phyloP scores from a whole-genome alignment of 495 filamentous ascomycete genomes.

The Penicillium arizonense region DNA sequence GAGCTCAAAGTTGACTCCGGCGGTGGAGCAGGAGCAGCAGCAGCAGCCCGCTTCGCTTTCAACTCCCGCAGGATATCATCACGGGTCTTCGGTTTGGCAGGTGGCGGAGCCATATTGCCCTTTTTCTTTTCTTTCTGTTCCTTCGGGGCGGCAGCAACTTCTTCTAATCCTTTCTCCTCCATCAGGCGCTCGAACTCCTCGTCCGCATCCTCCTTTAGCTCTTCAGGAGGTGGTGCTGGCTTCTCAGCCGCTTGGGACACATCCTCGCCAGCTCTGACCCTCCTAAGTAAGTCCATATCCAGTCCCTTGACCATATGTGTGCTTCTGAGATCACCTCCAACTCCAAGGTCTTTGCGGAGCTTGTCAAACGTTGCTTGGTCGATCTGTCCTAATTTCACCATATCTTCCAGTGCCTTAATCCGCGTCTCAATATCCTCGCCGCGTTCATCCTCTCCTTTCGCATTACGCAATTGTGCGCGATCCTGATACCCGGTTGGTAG shows the following conservation, averaged over 20 bases:
- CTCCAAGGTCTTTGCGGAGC: conserved; percentile 65
- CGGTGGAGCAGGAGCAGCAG: conserved; percentile 51
- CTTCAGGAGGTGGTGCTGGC: conserved; percentile 2
- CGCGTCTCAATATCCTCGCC: conserved; percentile 54
- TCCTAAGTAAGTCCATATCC: conserved; percentile 77
- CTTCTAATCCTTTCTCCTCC: conserved; percentile 60
- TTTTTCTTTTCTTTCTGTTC: conserved; percentile 69
- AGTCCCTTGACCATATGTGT: conserved; percentile 91
- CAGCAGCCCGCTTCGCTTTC: conserved; percentile 65
- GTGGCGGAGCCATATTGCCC: conserved; percentile 68
- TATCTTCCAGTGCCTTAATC: conserved; percentile 76
- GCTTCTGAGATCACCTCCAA: conserved; percentile 75
- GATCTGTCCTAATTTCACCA: conserved; percentile 80
- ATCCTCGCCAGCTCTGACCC: conserved; percentile 72
- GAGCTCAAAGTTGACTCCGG: conserved; percentile 61
- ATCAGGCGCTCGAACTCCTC: conserved; percentile 71
- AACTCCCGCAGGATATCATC: conserved; percentile 82
- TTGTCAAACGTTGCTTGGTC: conserved; percentile 71
- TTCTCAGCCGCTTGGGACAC: conserved; percentile 36
- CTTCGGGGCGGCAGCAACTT: conserved; percentile 38
- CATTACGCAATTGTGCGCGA: conserved; percentile 57
- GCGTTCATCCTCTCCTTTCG: conserved; percentile 33
- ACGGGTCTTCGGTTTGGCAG: conserved; percentile 66
- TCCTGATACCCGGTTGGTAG: conserved; percentile 81
- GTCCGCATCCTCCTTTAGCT: conserved; percentile 54